Evolutionary conservation across 768 basidiomycete species (phyloP), one percentile per base, ranked within the genome.

Genomic region (Hemileccinum rubropunctum): DNA sequence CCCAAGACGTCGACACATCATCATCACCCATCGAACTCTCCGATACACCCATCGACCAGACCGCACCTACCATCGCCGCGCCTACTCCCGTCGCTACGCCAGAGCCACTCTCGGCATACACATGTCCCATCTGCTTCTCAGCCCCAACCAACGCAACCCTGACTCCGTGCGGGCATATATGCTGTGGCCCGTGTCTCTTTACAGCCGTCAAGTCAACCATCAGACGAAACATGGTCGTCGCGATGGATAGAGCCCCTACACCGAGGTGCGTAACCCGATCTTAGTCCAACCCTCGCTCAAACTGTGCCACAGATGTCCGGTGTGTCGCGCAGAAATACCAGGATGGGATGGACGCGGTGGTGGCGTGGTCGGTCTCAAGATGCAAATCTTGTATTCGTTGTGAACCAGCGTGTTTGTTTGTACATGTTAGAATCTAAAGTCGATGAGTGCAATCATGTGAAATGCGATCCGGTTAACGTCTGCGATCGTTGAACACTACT

Each of bases 131-230:
- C 52, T 91, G 89, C 61, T 88, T 89, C 73, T 82, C 74, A 35
- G 78, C 85, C 0, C 88, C 88, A 1, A 80, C 80, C 1, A 82
- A 87, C 52, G 85, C 89, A 5, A 86, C 87, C 1, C 63, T 91
- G 40, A 90, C 88, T 0, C 86, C 86, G 0, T 91, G 89, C 56
- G 89, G 89, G 0, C 89, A 91, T 56, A 75, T 91, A 34, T 82
- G 83, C 53, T 91, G 89, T 56, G 88, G 87, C 1, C 70, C 76
- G 5, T 91, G 89, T 66, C 76, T 91, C 5, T 90, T 88, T 53
- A 80, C 78, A 3, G 83, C 88, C 0, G 78, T 90, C 36, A 83
- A 82, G 58, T 78, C 83, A 2, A 79, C 81, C 11, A 65, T 82
- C 46, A 71, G 80, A 51, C 76, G 86, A 17, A 72, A 69, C 64